A percentile compares a stretch with the other conserved stretches of the same genome.
These are phyloP conservation scores for Fusarium longipes DNA, from an alignment of 2,329 filamentous ascomycete genomes.

Conservation along the genomic window DNA sequence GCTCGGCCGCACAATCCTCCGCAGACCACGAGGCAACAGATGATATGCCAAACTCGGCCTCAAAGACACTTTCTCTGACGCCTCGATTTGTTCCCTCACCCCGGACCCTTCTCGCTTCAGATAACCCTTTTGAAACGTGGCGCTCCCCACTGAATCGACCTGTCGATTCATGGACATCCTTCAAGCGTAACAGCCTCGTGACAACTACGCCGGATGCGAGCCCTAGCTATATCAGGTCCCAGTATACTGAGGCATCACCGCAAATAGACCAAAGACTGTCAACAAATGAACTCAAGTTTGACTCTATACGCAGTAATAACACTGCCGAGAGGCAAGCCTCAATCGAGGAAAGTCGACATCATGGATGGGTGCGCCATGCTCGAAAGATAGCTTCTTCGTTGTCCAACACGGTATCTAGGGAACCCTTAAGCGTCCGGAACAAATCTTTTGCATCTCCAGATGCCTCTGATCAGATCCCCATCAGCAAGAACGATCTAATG, in stretches of 20 bases:
- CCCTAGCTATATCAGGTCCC: constrained; percentile 34
- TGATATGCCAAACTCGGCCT: not conserved
- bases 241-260: constrained; percentile 17
- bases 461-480: not conserved
- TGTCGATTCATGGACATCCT: constrained; percentile 26
- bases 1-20: not conserved
- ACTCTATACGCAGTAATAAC: not conserved
- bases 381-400: constrained; percentile 42
- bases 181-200: constrained; percentile 19
- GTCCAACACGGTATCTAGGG: constrained; percentile 26
- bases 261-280: not conserved
- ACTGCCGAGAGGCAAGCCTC: not conserved
- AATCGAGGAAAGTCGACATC: not conserved
- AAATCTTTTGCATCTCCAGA: constrained; percentile 4
- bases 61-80: not conserved
- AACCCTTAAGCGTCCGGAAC: not conserved
- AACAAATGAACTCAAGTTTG: not conserved
- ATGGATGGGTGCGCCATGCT: constrained; percentile 40
- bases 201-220: constrained; percentile 18
- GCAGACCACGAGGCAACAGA: not conserved
- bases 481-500: not conserved
- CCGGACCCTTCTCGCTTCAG: constrained; percentile 8
- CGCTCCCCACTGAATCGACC: constrained; percentile 21
- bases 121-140: constrained; percentile 26
- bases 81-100: constrained; percentile 3